A percentile compares a stretch with the other conserved stretches of the same genome.
Evolutionary conservation across 139 green algal species (phyloP).

Genomic region (Coelastrella sp.): DNA sequence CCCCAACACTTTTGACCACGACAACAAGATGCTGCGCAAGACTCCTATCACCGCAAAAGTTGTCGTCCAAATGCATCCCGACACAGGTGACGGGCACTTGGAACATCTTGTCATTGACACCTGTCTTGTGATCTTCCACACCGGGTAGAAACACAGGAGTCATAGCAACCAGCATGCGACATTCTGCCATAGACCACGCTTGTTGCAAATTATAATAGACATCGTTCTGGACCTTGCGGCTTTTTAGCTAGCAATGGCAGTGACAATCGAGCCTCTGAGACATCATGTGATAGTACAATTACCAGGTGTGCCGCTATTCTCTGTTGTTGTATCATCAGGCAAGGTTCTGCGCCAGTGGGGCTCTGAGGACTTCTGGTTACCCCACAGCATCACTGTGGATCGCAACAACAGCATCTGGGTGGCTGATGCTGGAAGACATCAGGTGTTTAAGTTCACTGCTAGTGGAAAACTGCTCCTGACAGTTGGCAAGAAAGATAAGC

Average conservation of each 20-base stretch:
- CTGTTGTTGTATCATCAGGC: conserved; percentile 14
- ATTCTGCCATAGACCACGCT: too few relatives aligned
- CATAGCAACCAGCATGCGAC: too few relatives aligned
- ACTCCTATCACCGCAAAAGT: conserved; percentile 56
- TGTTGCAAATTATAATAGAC: too few relatives aligned
- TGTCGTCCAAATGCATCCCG: conserved; percentile 70
- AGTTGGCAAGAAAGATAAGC: conserved; percentile 61
- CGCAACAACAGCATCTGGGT: conserved; percentile 80
- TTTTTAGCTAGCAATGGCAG: too few relatives aligned
- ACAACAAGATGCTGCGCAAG: conserved; percentile 48
- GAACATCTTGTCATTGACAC: too few relatives aligned
- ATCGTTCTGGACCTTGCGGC: too few relatives aligned
- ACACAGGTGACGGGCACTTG: conserved; percentile 56
- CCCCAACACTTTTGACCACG: conserved; percentile 50
- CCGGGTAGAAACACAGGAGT: too few relatives aligned
- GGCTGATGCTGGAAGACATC: conserved; percentile 71
- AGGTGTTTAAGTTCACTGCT: conserved; percentile 74
- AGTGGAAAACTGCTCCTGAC: conserved; percentile 65
- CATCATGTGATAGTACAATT: too few relatives aligned
- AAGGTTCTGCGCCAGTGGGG: conserved; percentile 65
- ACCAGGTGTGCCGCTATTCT: too few relatives aligned
- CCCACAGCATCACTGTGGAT: conserved; percentile 85
- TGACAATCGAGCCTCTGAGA: too few relatives aligned
- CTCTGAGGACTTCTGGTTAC: conserved; percentile 73
- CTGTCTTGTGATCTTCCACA: too few relatives aligned